Evolutionary conservation across 1,284 basidiomycete genomes (phyloP).

Genomic region (Pseudozyma hubeiensis): DNA sequence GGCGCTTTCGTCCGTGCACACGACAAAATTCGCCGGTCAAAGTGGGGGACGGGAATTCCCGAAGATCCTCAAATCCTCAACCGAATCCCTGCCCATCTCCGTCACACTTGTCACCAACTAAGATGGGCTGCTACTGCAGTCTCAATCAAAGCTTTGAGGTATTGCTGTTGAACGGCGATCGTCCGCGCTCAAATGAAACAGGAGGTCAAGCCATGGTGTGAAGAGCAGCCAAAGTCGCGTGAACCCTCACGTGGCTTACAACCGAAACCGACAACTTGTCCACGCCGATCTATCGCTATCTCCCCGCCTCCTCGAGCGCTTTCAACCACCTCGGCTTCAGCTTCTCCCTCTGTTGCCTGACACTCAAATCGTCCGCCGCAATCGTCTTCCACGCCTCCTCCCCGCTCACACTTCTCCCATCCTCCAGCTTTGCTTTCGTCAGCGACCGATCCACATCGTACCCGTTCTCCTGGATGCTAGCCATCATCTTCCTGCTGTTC

Average conservation of each 20-base stretch:
- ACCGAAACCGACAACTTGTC: conserved; percentile 1
- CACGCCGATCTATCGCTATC: conserved; percentile 8
- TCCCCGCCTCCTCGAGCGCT: conserved; percentile 14
- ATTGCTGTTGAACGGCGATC: too few species aligned
- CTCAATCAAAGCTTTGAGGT: too few species aligned
- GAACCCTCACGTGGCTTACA: too few species aligned
- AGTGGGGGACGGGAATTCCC: not conserved
- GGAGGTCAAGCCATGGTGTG: not conserved
- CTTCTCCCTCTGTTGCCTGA: conserved; percentile 27
- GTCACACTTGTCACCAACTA: too few species aligned
- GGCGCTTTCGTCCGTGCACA: not conserved
- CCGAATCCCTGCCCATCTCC: not conserved
- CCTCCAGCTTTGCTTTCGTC: conserved; percentile 7
- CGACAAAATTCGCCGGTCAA: conserved; percentile 2
- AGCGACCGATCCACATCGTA: conserved; percentile 20
- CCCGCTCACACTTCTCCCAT: conserved; percentile 21
- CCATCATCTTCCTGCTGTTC: conserved; percentile 29
- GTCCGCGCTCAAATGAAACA: not conserved
- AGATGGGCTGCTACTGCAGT: too few species aligned
- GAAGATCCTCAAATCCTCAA: not conserved
- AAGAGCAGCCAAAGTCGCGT: too few species aligned
- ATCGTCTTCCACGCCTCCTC: conserved; percentile 32
- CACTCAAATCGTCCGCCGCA: conserved; percentile 13
- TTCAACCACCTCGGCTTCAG: conserved; percentile 48
- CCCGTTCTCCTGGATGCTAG: conserved; percentile 21